phyloP scores from a whole-genome alignment of 2,329 filamentous ascomycete species.

The Parastagonospora nodorum region DNA sequence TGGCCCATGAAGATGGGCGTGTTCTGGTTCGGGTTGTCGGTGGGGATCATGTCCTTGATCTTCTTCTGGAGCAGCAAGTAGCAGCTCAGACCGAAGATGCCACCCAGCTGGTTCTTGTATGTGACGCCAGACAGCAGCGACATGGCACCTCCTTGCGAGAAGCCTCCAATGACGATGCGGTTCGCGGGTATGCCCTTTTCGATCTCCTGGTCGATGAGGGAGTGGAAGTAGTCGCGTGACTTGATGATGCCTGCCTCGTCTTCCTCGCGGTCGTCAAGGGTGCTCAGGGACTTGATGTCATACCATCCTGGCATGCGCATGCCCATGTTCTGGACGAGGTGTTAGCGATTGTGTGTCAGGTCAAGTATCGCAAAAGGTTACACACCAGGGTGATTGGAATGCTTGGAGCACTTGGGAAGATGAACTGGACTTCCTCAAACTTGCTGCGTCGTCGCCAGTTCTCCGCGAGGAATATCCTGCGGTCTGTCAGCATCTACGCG shows the following conservation, averaged over 20 bases:
- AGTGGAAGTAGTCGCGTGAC: constrained; percentile 76
- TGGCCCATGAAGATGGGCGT: constrained; percentile 91
- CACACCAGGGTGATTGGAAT: constrained; percentile 84
- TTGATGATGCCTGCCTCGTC: constrained; percentile 76
- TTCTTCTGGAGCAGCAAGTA: constrained; percentile 76
- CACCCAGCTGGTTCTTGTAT: constrained; percentile 74
- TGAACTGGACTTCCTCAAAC: constrained; percentile 89
- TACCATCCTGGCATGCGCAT: constrained; percentile 88
- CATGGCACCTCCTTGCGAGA: constrained; percentile 88
- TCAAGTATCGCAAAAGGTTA: constrained; percentile 10
- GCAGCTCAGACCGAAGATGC: constrained; percentile 82
- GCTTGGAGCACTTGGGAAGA: constrained; percentile 86
- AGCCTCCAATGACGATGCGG: constrained; percentile 84
- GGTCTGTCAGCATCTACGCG: constrained; percentile 15
- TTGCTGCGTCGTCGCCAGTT: constrained; percentile 81
- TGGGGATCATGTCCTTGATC: constrained; percentile 55
- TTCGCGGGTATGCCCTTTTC: constrained; percentile 78
- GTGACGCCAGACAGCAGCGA: constrained; percentile 81
- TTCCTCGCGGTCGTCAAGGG: constrained; percentile 55
- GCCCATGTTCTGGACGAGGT: constrained; percentile 65
- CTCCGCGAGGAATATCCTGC: constrained; percentile 76
- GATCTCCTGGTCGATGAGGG: constrained; percentile 79
- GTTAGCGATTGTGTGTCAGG: not conserved
- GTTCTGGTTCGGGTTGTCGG: constrained; percentile 65
- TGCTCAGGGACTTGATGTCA: constrained; percentile 65